phyloP scores from a whole-genome alignment of 345 rosid genomes.

The Sonneratia caseolaris region DNA sequence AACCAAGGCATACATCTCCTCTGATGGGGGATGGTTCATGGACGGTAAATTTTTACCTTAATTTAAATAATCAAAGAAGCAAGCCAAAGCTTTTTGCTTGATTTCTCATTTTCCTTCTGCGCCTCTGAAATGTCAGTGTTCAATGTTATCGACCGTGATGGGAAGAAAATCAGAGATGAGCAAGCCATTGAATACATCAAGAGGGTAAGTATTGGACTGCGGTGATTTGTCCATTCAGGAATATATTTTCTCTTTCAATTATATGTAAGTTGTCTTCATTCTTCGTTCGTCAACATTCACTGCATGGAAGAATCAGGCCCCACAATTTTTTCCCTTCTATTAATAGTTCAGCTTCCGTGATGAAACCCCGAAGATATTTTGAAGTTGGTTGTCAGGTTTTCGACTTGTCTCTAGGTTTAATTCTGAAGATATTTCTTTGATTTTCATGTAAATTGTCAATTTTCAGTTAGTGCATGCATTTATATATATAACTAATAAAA shows the following conservation, averaged over 20 bases:
- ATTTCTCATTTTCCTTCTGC: constrained; percentile 7
- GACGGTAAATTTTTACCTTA: constrained; percentile 40
- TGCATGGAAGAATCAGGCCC: background rate
- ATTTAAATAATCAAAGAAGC: constrained; percentile 1
- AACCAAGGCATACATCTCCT: constrained; percentile 78
- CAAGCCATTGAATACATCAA: constrained; percentile 48
- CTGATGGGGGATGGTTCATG: constrained; percentile 97
- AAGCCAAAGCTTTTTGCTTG: background rate
- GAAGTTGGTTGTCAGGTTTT: background rate
- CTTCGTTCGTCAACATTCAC: background rate
- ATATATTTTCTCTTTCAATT: background rate
- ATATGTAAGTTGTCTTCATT: background rate
- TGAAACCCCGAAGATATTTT: too few relatives aligned
- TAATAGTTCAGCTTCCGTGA: background rate
- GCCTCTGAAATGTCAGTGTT: constrained; percentile 45
- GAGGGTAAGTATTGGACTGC: constrained; percentile 31
- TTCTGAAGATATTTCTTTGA: background rate
- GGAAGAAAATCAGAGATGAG: constrained; percentile 64
- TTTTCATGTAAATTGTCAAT: background rate
- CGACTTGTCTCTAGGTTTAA: background rate
- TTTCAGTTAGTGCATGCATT: background rate
- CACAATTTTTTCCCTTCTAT: background rate
- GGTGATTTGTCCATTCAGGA: background rate
- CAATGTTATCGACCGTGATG: constrained; percentile 58
- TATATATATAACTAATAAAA: background rate